Base-by-base conservation (phyloP, 371 early-diverging fungal species). In the Mucor mucedo region DNA sequence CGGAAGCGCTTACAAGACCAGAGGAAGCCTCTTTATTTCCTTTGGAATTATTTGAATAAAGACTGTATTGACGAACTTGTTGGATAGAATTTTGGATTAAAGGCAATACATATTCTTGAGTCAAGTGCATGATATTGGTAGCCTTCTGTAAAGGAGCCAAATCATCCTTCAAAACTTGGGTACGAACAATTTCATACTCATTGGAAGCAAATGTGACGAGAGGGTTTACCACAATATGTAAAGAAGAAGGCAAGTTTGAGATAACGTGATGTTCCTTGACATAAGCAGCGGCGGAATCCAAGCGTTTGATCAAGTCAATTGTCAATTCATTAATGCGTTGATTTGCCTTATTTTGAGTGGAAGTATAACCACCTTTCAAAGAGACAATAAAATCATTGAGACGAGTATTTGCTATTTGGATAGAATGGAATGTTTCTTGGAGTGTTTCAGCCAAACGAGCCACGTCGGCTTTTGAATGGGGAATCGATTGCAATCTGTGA, bases 101-200 rank as follows among this genome's bases (percentile, higher is more conserved):
- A 28, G 85, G 85, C 14, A 86, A 65, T 2, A 84, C 73, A 54
- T 82, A 77, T 47, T 75, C 76, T 16, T 77, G 78, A 29, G 84
- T 83, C 45, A 86, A 53, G 2, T 75, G 63, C 21, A 84, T 50
- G 16, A 86, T 79, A 66, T 82, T 78, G 48, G 77, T 77, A 0
- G 87, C 85, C 68, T 84, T 86, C 66, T 82, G 79, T 35, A 81
- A 38, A 9, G 83, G 73, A 39, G 83, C 55, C 10, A 79, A 53
- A 35, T 86, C 83, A 14, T 63, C 66, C 55, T 82, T 82, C 55
- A 63, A 48, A 10, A 77, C 63, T 65, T 84, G 82, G 21, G 68
- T 62, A 55, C 83, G 79, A 41, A 84, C 73, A 14, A 76, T 76
- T 35, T 67, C 75, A 63, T 82, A 82, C 58, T 82, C 80, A 52